Evolutionary conservation across 176 grass and related monocot genomes (phyloP), one percentile per base, ranked within the genome.

Genomic region (Metroxylon sagu): DNA sequence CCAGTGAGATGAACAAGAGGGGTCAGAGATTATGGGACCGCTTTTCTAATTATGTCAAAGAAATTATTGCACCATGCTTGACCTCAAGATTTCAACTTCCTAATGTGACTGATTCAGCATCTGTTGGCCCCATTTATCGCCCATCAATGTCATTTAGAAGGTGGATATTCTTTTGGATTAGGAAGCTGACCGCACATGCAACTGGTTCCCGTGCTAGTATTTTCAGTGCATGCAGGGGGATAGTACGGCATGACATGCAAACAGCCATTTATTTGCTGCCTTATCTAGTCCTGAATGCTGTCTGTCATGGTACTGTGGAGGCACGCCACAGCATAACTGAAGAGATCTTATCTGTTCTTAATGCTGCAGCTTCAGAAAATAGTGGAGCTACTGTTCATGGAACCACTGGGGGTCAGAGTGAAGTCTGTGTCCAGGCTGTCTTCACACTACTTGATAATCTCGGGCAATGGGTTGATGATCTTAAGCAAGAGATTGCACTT

Each of bases 371-470:
- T 74, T 97, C 84, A 63, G 92, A 90, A 77, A 82, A 70, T 79
- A 85, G 69, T 77, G 92, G 78, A 58, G 75, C 83, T 78, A 68
- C 75, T 69, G 62, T 86, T 66, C 74, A 95, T 71, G 87, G 76
- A 77, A 71, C 77, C 74, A 79, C 80, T 62, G 80, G 75, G 30
- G 77, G 81, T 8, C 92, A 96, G 65, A 96, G 77, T 69, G 92
- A 96, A 59, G 77, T 96, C 29, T 96, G 87, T 74, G 72, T 96
- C 65, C 92, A 96, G 79, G 92, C 83, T 59, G 82, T 96, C 61
- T 97, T 97, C 61, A 97, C 92, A 72, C 77, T 97, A 53, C 92
- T 97, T 53, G 92, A 97, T 81, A 90, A 97, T 75, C 86, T 97
- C 50, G 92, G 84, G 49, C 87, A 97, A 61, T 91, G 92, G 92